Base-by-base conservation (phyloP, 2,329 filamentous ascomycete species). In the Mycosphaerella sp. region DNA sequence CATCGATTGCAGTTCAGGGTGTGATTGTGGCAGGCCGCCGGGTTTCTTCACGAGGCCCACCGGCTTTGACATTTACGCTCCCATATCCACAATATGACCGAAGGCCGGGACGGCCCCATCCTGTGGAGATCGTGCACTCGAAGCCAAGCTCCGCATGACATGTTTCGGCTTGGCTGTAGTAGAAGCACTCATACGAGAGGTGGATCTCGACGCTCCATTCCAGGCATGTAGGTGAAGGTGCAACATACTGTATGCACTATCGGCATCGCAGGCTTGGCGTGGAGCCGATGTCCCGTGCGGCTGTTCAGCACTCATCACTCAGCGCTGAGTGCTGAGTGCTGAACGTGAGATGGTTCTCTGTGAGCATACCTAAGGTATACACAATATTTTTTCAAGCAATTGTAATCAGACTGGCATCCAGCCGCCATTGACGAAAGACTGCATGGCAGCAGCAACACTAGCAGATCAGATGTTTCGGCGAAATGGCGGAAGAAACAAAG, bases 41-140 rank as follows among this genome's bases (percentile, higher is more conserved):
- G 5, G 41, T 17, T 7, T 36, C n/a, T 29, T 17, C n/a, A 23
- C 17, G 17, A 26, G 51, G 23, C 40, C 51, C 45, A 45, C 51
- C 23, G n/a, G 9, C 14, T 34, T 45, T 39, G 14, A 8, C 17
- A 32, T 21, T 45, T 52, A 51, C 54, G 39, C 53, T 55, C 56
- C 49, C 45, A 38, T 43, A 53, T 56, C 56, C 56, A 59, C 53
- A 52, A 58, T 56, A 32, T 54, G 44, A 44, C 55, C 58, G 53
- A 60, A 52, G n/a, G 46, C 26, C 38, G 41, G 51, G 23, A 26
- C 23, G 38, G 51, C 44, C 42, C 21, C 34, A 38, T 6, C 34
- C 34, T 51, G 48, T 51, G 48, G 48, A 45, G 43, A 29, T 21
- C 5, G 34, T n/a, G 34, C 34, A n/a, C 34, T 38, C 34, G 8